These are phyloP conservation scores for Nematocida ausubeli DNA, from an alignment of 371 early-diverging fungal species.

Conservation along the genomic window DNA sequence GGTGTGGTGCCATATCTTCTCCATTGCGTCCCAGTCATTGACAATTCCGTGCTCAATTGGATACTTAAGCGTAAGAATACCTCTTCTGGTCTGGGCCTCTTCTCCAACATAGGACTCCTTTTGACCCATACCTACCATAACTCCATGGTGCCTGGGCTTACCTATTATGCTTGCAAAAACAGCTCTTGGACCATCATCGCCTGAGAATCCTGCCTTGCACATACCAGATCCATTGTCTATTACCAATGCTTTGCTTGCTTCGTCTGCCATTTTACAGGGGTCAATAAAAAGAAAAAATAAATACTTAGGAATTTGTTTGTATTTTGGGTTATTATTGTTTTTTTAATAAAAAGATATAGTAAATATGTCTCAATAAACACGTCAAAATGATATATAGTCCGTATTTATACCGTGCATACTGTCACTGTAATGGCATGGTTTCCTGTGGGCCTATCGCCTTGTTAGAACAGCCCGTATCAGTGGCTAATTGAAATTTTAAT, in stretches of 20 bases:
- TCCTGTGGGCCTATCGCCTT: too few relatives aligned
- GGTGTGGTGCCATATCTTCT: slow-evolving; percentile 99
- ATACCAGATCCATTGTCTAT: slow-evolving; percentile 99
- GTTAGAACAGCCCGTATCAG: too few relatives aligned
- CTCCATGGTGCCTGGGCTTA: slow-evolving; percentile 93
- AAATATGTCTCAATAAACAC: background rate
- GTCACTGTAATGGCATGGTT: too few relatives aligned
- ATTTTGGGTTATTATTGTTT: background rate
- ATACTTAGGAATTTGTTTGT: slow-evolving; percentile 16
- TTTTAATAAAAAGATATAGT: background rate
- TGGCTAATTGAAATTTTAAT: too few relatives aligned
- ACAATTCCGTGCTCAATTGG: slow-evolving; percentile 99
- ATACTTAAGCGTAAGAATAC: slow-evolving; percentile 94
- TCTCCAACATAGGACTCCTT: slow-evolving; percentile 99
- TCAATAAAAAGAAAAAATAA: slow-evolving; percentile 57
- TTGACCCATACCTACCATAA: slow-evolving; percentile 99
- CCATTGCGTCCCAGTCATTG: slow-evolving; percentile 99
- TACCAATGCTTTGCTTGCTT: slow-evolving; percentile 69
- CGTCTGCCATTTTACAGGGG: slow-evolving; percentile 58
- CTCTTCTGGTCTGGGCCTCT: slow-evolving; percentile 98
- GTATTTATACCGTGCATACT: too few relatives aligned
- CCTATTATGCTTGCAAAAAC: slow-evolving; percentile 97
- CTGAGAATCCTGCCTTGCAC: slow-evolving; percentile 99
- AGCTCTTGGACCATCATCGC: slow-evolving; percentile 98
- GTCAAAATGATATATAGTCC: too few relatives aligned